Evolutionary conservation across 495 filamentous ascomycete species (phyloP).

Genomic region (Aspergillus homomorphus): DNA sequence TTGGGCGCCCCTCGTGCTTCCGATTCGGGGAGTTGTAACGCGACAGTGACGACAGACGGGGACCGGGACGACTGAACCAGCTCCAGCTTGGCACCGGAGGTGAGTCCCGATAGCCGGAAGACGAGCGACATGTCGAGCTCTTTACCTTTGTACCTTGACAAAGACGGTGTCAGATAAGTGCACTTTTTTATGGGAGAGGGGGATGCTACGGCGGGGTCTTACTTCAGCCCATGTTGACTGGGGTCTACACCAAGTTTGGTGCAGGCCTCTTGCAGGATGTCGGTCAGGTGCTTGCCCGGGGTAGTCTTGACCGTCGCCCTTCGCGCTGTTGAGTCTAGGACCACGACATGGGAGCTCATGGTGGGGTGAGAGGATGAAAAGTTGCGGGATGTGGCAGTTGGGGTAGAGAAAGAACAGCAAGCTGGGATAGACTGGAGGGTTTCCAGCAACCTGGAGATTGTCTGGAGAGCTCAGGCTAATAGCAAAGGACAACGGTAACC

Average conservation of each 20-base stretch:
- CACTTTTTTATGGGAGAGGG: not conserved
- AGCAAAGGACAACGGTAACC: not conserved
- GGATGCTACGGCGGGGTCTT: slow-evolving; percentile 21
- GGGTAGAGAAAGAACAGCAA: slow-evolving; percentile 1
- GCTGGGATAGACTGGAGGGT: not conserved
- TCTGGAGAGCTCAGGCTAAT: not conserved
- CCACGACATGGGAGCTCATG: slow-evolving; percentile 88
- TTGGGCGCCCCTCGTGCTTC: slow-evolving; percentile 56
- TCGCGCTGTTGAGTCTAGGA: slow-evolving; percentile 72
- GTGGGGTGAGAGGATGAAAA: slow-evolving; percentile 21
- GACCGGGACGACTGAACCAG: slow-evolving; percentile 81
- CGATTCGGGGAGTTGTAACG: slow-evolving; percentile 71
- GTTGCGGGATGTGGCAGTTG: slow-evolving; percentile 23
- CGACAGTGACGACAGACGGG: slow-evolving; percentile 78
- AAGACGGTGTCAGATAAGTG: slow-evolving; percentile 12
- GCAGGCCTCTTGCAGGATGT: slow-evolving; percentile 84
- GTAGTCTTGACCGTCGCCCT: slow-evolving; percentile 77
- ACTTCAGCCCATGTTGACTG: slow-evolving; percentile 81
- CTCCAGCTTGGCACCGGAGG: slow-evolving; percentile 85
- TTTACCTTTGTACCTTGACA: slow-evolving; percentile 70
- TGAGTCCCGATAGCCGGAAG: slow-evolving; percentile 82
- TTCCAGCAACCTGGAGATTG: not conserved
- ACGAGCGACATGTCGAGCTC: slow-evolving; percentile 77
- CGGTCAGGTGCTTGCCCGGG: slow-evolving; percentile 73
- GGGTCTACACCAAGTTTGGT: slow-evolving; percentile 67